Base-by-base conservation (phyloP, 2,329 filamentous ascomycete species). In the Cladosporium velox region DNA sequence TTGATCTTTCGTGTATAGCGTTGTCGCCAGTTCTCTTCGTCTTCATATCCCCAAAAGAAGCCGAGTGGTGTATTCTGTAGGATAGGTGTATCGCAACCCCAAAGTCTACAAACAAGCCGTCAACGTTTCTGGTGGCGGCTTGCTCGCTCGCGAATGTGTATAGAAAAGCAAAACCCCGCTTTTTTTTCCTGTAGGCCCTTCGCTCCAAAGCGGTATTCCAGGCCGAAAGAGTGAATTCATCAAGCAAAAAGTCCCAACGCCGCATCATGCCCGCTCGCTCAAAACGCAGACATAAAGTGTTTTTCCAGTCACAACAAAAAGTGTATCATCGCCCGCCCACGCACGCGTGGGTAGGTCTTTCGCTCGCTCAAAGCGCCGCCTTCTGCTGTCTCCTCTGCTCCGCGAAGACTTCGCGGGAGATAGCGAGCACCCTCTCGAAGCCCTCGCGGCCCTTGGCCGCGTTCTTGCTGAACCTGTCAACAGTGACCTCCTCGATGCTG, bases 371-470 rank as follows among this genome's bases (percentile, higher is more conserved):
- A 28, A 30, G 54, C n/a, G 24, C 47, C 12, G 35, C 21, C 47
- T 30, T 73, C 71, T 8, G 81, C 65, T 87, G 84, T 77, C 91
- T 90, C 78, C 88, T 87, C 81, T 98, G 92, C 84, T 97, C 92
- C 65, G 91, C 90, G 75, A 97, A 98, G 0, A 93, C 93, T 75
- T 91, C 87, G 71, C 94, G 84, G 79, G 92, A 96, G 89, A 97
- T 97, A 77, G 92, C 91, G 35, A 99, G 85, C 10, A 99, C 95
- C 69, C 90, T 88, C 83, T 99, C 95, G 77, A 99, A 99, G 1
- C 95, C 95, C 79, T 98, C 93, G 70, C 91, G 89, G 70, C 95
- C 95, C 80, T 92, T 93, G 72, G 85, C 84, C 28, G 95, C 94
- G 75, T 99, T 99, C 79, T 99, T 92, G 72, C 88, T 87, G 82